Percentiles rank a stretch among this genome's conserved stretches.
phyloP scores from a whole-genome alignment of 2,329 filamentous ascomycete genomes.

The Clarireedia paspali region DNA sequence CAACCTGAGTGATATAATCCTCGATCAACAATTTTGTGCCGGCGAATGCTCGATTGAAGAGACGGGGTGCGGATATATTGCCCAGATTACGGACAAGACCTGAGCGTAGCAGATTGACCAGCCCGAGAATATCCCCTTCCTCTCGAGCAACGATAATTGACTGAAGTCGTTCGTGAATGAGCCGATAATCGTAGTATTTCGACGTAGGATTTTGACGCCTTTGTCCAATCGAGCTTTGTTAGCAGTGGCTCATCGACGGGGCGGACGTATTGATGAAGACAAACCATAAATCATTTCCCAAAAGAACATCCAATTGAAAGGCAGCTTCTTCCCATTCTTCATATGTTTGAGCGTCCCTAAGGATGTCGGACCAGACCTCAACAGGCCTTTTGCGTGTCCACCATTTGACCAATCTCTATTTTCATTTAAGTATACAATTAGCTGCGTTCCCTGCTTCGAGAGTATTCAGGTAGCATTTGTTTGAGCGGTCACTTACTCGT shows the following conservation, averaged over 20 bases:
- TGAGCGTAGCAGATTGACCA: slow-evolving; percentile 75
- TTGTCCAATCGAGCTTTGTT: not conserved
- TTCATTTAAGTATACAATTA: not conserved
- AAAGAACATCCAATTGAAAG: slow-evolving; percentile 69
- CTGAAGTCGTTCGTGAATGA: slow-evolving; percentile 71
- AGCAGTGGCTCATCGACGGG: not conserved
- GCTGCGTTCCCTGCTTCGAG: not conserved
- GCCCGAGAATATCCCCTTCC: slow-evolving; percentile 61
- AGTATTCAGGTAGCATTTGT: too few relatives aligned
- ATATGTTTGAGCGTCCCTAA: slow-evolving; percentile 61
- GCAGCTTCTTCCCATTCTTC: slow-evolving; percentile 87
- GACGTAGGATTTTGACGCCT: slow-evolving; percentile 78
- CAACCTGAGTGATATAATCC: slow-evolving; percentile 79
- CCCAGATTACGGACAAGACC: slow-evolving; percentile 80
- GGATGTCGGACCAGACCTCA: slow-evolving; percentile 56
- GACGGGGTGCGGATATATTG: slow-evolving; percentile 72
- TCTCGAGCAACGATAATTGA: slow-evolving; percentile 63
- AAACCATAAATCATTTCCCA: slow-evolving; percentile 76
- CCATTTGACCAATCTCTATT: slow-evolving; percentile 61
- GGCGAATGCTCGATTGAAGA: slow-evolving; percentile 80
- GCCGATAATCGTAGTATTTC: slow-evolving; percentile 76
- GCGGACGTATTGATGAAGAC: slow-evolving; percentile 18
- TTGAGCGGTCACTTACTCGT: slow-evolving; percentile 34
- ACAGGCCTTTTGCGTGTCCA: slow-evolving; percentile 56
- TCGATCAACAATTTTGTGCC: slow-evolving; percentile 89